These are phyloP conservation scores for Phytophthora sansomeana DNA, from an alignment of 352 stramenopile species.

Conservation along the genomic window DNA sequence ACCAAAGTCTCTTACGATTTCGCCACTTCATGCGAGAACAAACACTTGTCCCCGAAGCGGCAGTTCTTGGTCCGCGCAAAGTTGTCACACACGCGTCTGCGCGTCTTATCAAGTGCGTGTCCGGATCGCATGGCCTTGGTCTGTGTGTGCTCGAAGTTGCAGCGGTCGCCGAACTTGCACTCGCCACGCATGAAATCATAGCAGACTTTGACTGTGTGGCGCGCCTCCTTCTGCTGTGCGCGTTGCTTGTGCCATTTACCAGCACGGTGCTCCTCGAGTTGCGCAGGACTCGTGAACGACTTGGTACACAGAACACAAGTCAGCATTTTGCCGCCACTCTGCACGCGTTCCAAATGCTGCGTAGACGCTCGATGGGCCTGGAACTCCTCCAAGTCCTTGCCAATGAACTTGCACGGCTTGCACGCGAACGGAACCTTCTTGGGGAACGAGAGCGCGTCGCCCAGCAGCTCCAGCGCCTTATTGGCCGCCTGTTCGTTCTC, in stretches of 20 bases:
- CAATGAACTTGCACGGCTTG: constrained; percentile 82
- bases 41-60: constrained; percentile 76
- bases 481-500: constrained; percentile 37
- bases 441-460: constrained; percentile 62
- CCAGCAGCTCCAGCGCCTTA: constrained; percentile 41
- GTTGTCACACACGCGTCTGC: constrained; percentile 60
- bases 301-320: constrained; percentile 77
- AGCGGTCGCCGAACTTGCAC: constrained; percentile 73
- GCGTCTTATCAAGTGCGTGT: constrained; percentile 59
- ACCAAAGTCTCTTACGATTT: constrained; percentile 15
- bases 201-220: constrained; percentile 77
- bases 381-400: constrained; percentile 74
- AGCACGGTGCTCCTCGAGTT: constrained; percentile 78
- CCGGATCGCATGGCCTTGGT: constrained; percentile 73
- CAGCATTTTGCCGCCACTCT: constrained; percentile 43
- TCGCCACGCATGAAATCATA: constrained; percentile 86
- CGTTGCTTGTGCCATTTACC: constrained; percentile 90
- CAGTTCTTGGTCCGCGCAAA: constrained; percentile 58
- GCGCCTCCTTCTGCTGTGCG: constrained; percentile 66
- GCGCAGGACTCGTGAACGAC: constrained; percentile 76
- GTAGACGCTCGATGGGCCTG: constrained; percentile 59
- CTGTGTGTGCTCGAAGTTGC: constrained; percentile 75
- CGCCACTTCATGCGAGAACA: constrained; percentile 66
- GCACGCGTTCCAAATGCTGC: constrained; percentile 50
- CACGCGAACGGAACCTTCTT: constrained; percentile 87